Conservation (phyloP, 129 eudicot species). For the Centaurea solstitialis region DNA sequence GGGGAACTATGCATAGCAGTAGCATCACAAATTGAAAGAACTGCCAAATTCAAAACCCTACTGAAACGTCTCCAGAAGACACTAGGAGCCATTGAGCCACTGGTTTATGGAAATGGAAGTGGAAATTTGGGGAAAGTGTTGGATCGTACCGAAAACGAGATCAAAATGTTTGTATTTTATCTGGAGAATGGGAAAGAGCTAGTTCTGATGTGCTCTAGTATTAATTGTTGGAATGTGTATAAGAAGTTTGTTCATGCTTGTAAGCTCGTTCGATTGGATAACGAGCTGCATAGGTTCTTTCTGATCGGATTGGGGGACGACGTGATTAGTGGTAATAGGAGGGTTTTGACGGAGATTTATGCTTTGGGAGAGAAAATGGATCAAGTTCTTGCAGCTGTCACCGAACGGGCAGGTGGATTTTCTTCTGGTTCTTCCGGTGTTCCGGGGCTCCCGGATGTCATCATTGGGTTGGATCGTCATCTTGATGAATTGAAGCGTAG, state of each 20-base stretch:
- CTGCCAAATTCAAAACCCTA: neutral
- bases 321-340: neutral
- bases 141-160: neutral
- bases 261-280: conserved; percentile 9
- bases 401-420: conserved; percentile 1
- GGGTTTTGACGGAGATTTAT: neutral
- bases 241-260: neutral
- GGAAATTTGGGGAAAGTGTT: neutral
- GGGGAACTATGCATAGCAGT: conserved; percentile 1
- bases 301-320: neutral
- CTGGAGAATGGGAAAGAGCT: conserved; percentile 21
- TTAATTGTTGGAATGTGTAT: neutral
- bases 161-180: neutral
- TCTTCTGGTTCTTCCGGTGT: conserved; percentile 26
- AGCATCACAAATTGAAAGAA: neutral
- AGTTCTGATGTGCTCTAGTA: conserved; percentile 14
- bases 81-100: neutral
- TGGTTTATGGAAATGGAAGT: neutral
- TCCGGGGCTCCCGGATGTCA: conserved; percentile 29
- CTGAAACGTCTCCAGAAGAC: conserved; percentile 20
- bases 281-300: conserved; percentile 11
- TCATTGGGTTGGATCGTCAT: conserved; percentile 40
- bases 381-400: neutral
- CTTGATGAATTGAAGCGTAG: conserved; percentile 26
- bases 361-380: neutral